These are phyloP conservation scores for Camellia lanceoleosa DNA, from an alignment of 148 eudicot genomes.

Conservation along the genomic window DNA sequence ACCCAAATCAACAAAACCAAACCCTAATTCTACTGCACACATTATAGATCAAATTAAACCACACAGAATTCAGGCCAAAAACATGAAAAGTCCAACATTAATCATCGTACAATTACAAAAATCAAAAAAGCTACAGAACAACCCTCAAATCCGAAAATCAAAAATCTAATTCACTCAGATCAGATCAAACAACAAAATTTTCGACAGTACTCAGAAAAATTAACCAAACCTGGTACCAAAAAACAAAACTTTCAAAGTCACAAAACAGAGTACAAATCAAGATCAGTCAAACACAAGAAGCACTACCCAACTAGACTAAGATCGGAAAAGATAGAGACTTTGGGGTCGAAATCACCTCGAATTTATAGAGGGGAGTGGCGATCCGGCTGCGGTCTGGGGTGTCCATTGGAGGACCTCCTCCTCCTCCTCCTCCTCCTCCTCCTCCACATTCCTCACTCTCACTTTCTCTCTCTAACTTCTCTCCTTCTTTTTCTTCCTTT, in stretches of 20 bases:
- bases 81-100: neutral
- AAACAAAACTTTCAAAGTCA: neutral
- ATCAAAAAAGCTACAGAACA: neutral
- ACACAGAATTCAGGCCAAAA: neutral
- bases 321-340: conserved; percentile 9
- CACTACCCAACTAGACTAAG: neutral
- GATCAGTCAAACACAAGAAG: neutral
- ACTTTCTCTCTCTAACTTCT: neutral
- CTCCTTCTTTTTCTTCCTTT: conserved; percentile 5
- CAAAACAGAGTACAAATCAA: neutral
- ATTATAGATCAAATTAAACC: neutral
- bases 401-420: conserved; percentile 17
- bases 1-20: neutral
- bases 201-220: neutral
- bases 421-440: neutral
- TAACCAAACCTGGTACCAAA: neutral
- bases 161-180: neutral
- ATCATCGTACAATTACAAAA: neutral
- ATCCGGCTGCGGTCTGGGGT: conserved; percentile 14
- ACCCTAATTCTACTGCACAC: neutral
- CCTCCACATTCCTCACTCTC: conserved; percentile 5
- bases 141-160: neutral
- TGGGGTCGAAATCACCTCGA: conserved; percentile 15
- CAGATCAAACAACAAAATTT: neutral
- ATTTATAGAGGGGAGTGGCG: conserved; percentile 1